Base-by-base conservation (phyloP, 2,329 filamentous ascomycete species). In the Colletotrichum gloeosporioides region DNA sequence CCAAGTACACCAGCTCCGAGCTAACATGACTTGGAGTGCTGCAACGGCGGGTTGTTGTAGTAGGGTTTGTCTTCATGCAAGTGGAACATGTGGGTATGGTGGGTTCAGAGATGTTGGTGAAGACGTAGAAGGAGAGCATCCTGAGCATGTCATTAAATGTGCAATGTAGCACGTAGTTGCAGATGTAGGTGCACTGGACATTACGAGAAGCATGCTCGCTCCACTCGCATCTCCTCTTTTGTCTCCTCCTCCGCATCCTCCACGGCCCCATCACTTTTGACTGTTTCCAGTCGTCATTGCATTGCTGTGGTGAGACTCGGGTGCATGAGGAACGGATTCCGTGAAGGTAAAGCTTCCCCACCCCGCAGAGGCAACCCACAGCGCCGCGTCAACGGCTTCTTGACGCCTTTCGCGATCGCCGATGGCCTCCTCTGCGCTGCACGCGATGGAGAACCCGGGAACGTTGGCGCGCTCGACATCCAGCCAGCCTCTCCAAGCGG, bases 401-500 rank as follows among this genome's bases (percentile, higher is more conserved):
- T 87, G 83, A 36, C 88, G 83, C 74, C 78, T 80, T 10, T 81
- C 81, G 55, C 88, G 84, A 73, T 86, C 85, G 27, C 78, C 79
- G 73, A 90, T 78, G 2, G 88, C 89, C 77, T 90, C 88, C 69
- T 87, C 85, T 3, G 84, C 84, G 61, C 86, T 88, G 55, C 83
- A 82, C 0, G 84, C 85, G 6, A 79, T 73, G 1, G 82, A 80
- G 75, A 89, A 90, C 2, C 83, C 83, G 25, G 79, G 78, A 1
- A 88, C 83, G 36, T 84, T 81, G 53, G 86, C 85, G 27, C 87
- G 82, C 67, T 90, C 87, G 8, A 92, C 86, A 13, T 86, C 84
- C 71, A 92, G 79, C 90, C 90, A 92, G 12, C 90, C 90, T 75
- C 83, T 86, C 83, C 85, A 86, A 2, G 85, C 86, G 1, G 85